phyloP scores from a whole-genome alignment of 768 basidiomycete genomes.

The Nevesoporus exiguus region DNA sequence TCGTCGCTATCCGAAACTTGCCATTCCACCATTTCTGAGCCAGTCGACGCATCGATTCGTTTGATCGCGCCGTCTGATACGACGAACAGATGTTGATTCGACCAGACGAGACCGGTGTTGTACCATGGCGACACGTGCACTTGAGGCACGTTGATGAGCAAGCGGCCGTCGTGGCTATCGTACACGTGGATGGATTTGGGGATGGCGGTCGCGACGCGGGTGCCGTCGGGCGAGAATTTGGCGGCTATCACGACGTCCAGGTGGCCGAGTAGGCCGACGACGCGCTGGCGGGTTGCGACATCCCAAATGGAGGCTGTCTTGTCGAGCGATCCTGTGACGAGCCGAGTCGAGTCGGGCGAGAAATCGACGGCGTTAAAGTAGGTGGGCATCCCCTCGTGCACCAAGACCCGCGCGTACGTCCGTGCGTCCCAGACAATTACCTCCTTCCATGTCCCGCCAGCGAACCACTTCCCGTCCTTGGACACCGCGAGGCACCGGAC shows the following conservation, averaged over 20 bases:
- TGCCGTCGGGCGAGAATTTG: neutral
- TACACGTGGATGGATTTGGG: neutral
- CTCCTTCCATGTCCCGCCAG: neutral
- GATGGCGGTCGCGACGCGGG: neutral
- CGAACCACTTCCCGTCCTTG: slow-evolving; percentile 4
- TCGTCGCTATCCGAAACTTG: neutral
- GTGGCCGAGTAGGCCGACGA: neutral
- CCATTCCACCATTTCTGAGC: neutral
- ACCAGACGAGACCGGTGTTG: neutral
- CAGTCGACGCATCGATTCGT: neutral
- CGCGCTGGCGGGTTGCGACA: neutral
- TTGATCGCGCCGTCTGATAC: neutral
- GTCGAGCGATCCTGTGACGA: neutral
- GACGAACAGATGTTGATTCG: neutral
- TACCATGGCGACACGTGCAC: neutral
- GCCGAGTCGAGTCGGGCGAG: neutral
- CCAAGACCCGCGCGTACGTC: neutral
- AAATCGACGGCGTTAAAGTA: neutral
- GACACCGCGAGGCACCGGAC: slow-evolving; percentile 6
- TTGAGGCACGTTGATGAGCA: neutral
- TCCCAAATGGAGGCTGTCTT: neutral
- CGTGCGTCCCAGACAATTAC: neutral
- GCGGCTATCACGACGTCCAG: neutral
- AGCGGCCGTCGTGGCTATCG: neutral
- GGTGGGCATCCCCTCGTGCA: neutral